Evolutionary conservation across 306 rosid genomes (phyloP).

Genomic region (Cyamopsis tetragonoloba): DNA sequence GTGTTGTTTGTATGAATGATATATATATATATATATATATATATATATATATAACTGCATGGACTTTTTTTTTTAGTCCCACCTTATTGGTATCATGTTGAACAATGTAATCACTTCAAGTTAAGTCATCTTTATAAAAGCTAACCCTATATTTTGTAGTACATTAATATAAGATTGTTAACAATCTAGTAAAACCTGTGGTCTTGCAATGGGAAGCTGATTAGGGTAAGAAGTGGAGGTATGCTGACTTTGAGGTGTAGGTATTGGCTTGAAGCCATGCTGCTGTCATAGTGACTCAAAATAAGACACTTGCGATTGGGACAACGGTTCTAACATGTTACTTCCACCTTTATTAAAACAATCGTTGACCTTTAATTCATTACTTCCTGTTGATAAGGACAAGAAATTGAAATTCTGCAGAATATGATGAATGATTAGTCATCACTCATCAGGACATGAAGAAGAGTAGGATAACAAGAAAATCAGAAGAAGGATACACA

Average conservation of each 20-base stretch:
- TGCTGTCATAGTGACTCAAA: slow-evolving; percentile 43
- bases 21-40: no score
- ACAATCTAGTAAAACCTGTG: slow-evolving; percentile 53
- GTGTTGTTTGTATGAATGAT: not conserved
- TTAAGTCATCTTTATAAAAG: slow-evolving; percentile 5
- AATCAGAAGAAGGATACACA: no score
- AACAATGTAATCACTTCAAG: slow-evolving; percentile 20
- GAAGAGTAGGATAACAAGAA: not conserved
- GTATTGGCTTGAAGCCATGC: slow-evolving; percentile 37
- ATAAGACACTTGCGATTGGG: slow-evolving; percentile 53
- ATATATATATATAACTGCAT: no score
- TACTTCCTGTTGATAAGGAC: slow-evolving; percentile 50
- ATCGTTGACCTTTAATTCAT: slow-evolving; percentile 33
- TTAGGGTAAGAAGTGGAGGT: slow-evolving; percentile 43
- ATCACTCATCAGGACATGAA: slow-evolving; percentile 23
- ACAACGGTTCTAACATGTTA: slow-evolving; percentile 36
- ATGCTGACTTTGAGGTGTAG: slow-evolving; percentile 42
- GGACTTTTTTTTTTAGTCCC: not conserved
- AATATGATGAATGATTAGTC: no score
- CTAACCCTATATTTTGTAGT: not conserved
- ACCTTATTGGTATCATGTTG: slow-evolving; percentile 1
- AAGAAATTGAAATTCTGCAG: slow-evolving; percentile 62
- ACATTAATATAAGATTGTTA: slow-evolving; percentile 12
- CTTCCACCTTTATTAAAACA: slow-evolving; percentile 31
- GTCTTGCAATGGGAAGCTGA: slow-evolving; percentile 41